Base-by-base conservation (phyloP, 768 basidiomycete species). In the Mycena crocata region DNA sequence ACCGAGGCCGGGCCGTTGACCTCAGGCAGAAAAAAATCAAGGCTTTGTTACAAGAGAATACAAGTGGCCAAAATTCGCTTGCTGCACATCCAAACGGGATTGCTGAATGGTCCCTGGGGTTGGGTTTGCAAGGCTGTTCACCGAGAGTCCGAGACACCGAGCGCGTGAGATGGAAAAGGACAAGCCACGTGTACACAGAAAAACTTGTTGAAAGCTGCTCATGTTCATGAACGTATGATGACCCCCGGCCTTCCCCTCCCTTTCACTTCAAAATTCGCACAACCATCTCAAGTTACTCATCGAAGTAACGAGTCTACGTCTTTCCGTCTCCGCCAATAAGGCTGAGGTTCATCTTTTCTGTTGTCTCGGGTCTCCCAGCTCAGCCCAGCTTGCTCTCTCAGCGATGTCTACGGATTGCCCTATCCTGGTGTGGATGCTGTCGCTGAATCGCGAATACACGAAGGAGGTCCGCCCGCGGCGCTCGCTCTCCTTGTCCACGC, bases 381-480 rank as follows among this genome's bases (percentile, higher is more conserved):
- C 5, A 19, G 5, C 15, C 17, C 7, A 21, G 10, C 40, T 42
- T 19, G 15, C 40, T 42, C 9, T 42, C 17, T 21, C 24, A 28
- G 32, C 23, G 8, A 56, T 56, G 40, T 56, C 55, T 4, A 30
- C 55, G 3, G 55, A 56, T 44, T 51, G 39, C 37, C 59, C 49
- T 1, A 61, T 61, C 14, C 39, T 61, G n/a, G 24, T 61, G 8
- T 61, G 48, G 59, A 61, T 61, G 59, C 21, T 61, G n/a, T 50
- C 59, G 13, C 31, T 61, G 30, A 61, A 61, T 23, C 37, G 59
- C 3, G 59, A 61, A 26, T 61, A 61, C 49, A 51, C 59, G 17
- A 32, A 26, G 24, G 39, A 61, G 49, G 59, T 61, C 15, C 17
- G 46, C 21, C 9, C 28, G 4, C 19, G 8, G 40, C 28, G 12